Evolutionary conservation across 2,329 filamentous ascomycete species (phyloP).

Genomic region (Cytospora mali): DNA sequence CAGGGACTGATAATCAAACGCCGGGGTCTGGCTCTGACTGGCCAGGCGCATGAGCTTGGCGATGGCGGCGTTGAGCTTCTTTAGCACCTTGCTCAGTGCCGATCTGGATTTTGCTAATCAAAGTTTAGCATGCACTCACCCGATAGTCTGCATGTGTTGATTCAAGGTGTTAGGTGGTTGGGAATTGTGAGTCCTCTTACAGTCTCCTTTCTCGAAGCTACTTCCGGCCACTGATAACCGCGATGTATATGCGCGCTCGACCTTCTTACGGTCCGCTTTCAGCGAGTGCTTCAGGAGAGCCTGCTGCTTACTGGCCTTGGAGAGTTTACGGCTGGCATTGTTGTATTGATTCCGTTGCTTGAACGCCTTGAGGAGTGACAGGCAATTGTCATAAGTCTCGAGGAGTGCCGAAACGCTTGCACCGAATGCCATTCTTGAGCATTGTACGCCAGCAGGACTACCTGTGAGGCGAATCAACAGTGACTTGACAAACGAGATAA

Average conservation of each 20-base stretch:
- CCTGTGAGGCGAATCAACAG: not conserved
- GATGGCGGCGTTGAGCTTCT: conserved; percentile 47
- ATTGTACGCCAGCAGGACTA: conserved; percentile 9
- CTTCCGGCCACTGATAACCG: conserved; percentile 45
- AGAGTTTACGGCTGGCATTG: conserved; percentile 25
- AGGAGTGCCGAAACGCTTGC: conserved; percentile 48
- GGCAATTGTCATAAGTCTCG: conserved; percentile 50
- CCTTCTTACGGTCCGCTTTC: conserved; percentile 44
- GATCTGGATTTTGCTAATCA: conserved; percentile 36
- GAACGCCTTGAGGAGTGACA: conserved; percentile 45
- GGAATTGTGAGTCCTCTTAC: no score
- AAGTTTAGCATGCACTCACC: conserved; percentile 21
- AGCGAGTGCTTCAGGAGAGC: conserved; percentile 41
- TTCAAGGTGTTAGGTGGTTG: no score
- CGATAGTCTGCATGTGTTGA: conserved; percentile 41
- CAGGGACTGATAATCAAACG: conserved; percentile 50
- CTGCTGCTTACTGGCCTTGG: conserved; percentile 31
- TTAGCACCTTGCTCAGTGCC: conserved; percentile 45
- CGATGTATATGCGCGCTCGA: conserved; percentile 47
- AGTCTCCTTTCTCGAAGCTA: conserved; percentile 50
- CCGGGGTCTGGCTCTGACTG: conserved; percentile 37
- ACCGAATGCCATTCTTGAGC: conserved; percentile 44
- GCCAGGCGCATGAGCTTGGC: conserved; percentile 43
- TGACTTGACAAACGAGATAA: not conserved
- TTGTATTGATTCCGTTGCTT: conserved; percentile 28